Evolutionary conservation across 177 flowering plant genomes (phyloP).

Genomic region (Vitis hybrid): DNA sequence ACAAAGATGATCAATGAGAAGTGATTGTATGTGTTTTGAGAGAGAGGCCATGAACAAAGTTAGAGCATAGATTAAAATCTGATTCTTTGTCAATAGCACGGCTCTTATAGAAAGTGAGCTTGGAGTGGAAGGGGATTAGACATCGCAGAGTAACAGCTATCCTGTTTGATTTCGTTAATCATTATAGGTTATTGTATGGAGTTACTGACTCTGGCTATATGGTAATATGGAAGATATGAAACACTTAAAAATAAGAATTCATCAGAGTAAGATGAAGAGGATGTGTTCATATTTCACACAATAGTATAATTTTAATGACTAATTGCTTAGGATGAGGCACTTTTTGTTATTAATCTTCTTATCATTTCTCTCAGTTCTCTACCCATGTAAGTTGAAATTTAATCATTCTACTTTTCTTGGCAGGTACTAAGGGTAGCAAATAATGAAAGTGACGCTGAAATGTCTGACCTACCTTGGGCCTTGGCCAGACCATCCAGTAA

Average conservation of each 20-base stretch:
- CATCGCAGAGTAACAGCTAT: too few relatives aligned
- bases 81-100: background rate
- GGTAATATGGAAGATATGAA: background rate
- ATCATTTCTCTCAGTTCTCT: background rate
- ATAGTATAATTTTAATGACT: background rate
- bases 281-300: background rate
- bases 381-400: background rate
- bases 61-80: background rate
- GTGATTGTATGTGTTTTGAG: background rate
- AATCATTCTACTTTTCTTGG: constrained; percentile 12
- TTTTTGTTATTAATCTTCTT: background rate
- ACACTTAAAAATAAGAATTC: background rate
- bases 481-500: constrained; percentile 64
- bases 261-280: background rate
- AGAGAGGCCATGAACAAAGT: background rate
- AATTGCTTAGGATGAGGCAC: background rate
- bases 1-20: background rate
- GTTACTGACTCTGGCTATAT: background rate
- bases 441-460: constrained; percentile 60
- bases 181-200: too few relatives aligned
- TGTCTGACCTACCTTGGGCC: constrained; percentile 77
- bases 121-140: background rate
- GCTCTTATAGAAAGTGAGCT: too few relatives aligned
- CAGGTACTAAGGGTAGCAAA: constrained; percentile 75
- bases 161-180: too few relatives aligned